Base-by-base conservation (phyloP, 768 basidiomycete species). In the Grammothele lineata region DNA sequence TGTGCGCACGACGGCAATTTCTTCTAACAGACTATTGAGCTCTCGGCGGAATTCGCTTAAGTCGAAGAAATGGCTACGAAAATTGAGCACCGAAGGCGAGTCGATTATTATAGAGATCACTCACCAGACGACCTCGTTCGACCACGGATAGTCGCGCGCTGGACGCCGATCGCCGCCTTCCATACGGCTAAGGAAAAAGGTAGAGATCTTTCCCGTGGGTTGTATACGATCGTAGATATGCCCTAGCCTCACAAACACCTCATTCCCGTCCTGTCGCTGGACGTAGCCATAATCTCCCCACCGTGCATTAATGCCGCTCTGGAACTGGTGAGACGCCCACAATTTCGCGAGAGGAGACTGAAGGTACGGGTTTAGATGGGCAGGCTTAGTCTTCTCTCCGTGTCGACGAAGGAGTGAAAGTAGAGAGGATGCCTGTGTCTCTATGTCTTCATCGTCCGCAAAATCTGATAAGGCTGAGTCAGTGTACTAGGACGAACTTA, bases 211-310 rank as follows among this genome's bases (percentile, higher is more conserved):
- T 7, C 41, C 41, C 3, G 47, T 48, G 3, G 47, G 47, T 10
- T 23, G 27, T 12, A 43, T 25, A 3, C 40, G 18, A 17, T 48
- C 47, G 22, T 48, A 48, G 27, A 48, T 43, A 17, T 43, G 41
- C 2, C 47, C 47, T 12, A 48, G 36, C 7, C 35, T 34, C 2
- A 48, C 27, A 35, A 48, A 48, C 2, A 18, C 27, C 35, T 48
- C 47, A 15, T 9, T 8, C 5, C 8, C 7, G 14, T 37, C 41
- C 6, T 43, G 21, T 2, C 47, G 47, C 14, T 37, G 9, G 35
- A 48, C 37, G 36, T 48, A 48, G 4, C 47, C 47, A n/a, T 48
- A 48, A 19, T 42, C 47, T 5, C 47, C 37, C 47, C 47, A 48
- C 9, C 27, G n/a, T 2, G 35, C 47, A 18, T 27, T 24, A 12